Base-by-base conservation (phyloP, 495 filamentous ascomycete species). In the Tuber melanosporum region DNA sequence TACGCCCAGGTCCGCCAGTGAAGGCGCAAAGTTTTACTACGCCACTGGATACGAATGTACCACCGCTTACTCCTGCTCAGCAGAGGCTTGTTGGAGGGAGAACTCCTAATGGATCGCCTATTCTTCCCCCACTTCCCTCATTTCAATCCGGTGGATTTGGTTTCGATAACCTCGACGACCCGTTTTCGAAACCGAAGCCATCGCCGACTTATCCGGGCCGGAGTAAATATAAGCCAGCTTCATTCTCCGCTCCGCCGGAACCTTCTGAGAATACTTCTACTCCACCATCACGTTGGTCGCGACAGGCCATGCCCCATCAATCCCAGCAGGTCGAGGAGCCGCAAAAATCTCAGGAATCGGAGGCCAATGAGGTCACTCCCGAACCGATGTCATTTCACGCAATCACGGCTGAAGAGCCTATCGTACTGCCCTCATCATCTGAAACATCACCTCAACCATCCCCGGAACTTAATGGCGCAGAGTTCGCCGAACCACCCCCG, bases 121-220 rank as follows among this genome's bases (percentile, higher is more conserved):
- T 80, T 22, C 81, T 82, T n/a, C 81, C 81, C 41, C 81, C 81
- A 14, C 73, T 82, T n/a, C 81, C 81, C n/a, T 77, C 77, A 19
- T 82, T 82, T 42, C 80, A 82, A 72, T 73, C 74, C 32, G 81
- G 81, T 41, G 77, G 75, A n/a, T 81, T 82, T 43, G 81, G 81
- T 1, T 82, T 82, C 71, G 80, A 82, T 45, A 74, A 62, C 52
- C 71, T 47, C 46, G 72, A 71, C 71, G 73, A 81, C 17, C 76
- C 15, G 14, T 70, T 72, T 36, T 39, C 47, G 26, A 71, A 74
- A 70, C 73, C 74, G 66, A 79, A 76, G 72, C 46, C 70, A 41
- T 76, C 79, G 19, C 79, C 79, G 32, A 76, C 81, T 26, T 62
- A 76, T 62, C 52, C 77, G 3, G 74, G 81, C 14, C 76, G 81